Evolutionary conservation across 371 early-diverging fungal genomes (phyloP).

Genomic region (Rhizopus delemar): DNA sequence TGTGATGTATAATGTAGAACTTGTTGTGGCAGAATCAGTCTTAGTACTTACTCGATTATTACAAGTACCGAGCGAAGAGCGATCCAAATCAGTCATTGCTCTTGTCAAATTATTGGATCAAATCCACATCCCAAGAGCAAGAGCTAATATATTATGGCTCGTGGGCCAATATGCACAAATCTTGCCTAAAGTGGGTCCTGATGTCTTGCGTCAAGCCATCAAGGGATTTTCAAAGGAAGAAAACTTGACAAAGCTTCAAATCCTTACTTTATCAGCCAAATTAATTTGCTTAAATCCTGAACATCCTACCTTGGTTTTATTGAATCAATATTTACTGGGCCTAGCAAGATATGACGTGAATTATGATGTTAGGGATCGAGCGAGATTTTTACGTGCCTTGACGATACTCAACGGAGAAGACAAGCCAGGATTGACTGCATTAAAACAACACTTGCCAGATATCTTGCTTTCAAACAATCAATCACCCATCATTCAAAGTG

Average conservation of each 20-base stretch:
- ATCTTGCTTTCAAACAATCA: slow-evolving; percentile 57
- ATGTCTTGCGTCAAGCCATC: slow-evolving; percentile 77
- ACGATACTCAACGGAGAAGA: slow-evolving; percentile 52
- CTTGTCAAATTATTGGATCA: slow-evolving; percentile 68
- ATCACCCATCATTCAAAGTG: slow-evolving; percentile 50
- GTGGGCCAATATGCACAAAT: slow-evolving; percentile 74
- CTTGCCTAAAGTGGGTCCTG: slow-evolving; percentile 72
- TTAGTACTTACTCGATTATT: slow-evolving; percentile 74
- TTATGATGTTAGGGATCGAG: slow-evolving; percentile 91
- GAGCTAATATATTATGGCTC: slow-evolving; percentile 84
- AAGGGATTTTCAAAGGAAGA: slow-evolving; percentile 75
- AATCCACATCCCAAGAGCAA: slow-evolving; percentile 64
- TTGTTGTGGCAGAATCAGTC: slow-evolving; percentile 79
- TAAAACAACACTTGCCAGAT: slow-evolving; percentile 48
- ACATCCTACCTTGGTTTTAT: slow-evolving; percentile 45
- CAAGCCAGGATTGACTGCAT: slow-evolving; percentile 38
- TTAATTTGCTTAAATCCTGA: slow-evolving; percentile 56
- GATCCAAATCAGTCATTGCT: slow-evolving; percentile 58
- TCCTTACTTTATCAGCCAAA: slow-evolving; percentile 79
- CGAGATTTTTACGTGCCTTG: slow-evolving; percentile 77
- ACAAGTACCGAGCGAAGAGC: slow-evolving; percentile 57
- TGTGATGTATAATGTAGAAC: slow-evolving; percentile 46
- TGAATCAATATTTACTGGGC: slow-evolving; percentile 76
- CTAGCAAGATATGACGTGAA: slow-evolving; percentile 87
- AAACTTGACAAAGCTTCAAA: slow-evolving; percentile 74